Evolutionary conservation across 225 moss, liverwort and hornwort species (phyloP).

Genomic region (Sphagnum tenellum): DNA sequence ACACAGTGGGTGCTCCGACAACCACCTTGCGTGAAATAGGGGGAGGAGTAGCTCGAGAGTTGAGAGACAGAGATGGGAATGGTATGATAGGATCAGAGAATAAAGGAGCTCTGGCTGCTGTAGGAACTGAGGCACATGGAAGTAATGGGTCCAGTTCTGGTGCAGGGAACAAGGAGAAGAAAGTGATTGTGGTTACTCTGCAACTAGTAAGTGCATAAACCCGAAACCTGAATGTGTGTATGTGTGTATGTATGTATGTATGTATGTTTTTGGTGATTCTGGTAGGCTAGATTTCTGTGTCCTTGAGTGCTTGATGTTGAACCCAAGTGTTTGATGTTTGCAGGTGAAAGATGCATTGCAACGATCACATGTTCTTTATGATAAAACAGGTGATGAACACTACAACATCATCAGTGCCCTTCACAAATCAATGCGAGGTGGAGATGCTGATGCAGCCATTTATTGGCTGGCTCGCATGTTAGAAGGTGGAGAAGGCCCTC

Average conservation of each 20-base stretch:
- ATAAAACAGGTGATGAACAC: slow-evolving; percentile 70
- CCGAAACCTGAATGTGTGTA: too few species aligned
- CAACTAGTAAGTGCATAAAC: slow-evolving; percentile 24
- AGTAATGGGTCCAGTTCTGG: slow-evolving; percentile 15
- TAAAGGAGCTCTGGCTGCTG: slow-evolving; percentile 2
- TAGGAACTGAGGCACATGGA: slow-evolving; percentile 14
- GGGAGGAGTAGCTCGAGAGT: slow-evolving; percentile 14
- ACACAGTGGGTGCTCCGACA: slow-evolving; percentile 8
- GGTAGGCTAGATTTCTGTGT: too few species aligned
- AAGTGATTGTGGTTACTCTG: slow-evolving; percentile 28
- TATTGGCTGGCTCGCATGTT: slow-evolving; percentile 92
- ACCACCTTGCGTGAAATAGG: slow-evolving; percentile 15
- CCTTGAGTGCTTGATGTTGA: too few species aligned
- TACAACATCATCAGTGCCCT: slow-evolving; percentile 78
- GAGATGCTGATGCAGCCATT: slow-evolving; percentile 46
- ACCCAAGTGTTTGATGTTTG: too few species aligned
- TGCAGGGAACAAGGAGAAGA: slow-evolving; percentile 12
- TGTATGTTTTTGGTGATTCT: too few species aligned
- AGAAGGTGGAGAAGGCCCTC: slow-evolving; percentile 72
- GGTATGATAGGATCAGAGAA: slow-evolving; percentile 11
- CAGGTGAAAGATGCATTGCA: slow-evolving; percentile 61
- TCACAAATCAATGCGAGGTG: slow-evolving; percentile 80
- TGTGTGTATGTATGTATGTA: too few species aligned
- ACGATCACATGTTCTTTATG: slow-evolving; percentile 35
- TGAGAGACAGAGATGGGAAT: slow-evolving; percentile 20